A percentile compares a stretch with the other conserved stretches of the same genome.
phyloP scores from a whole-genome alignment of 352 stramenopile species.

The Globisporangium splendens region DNA sequence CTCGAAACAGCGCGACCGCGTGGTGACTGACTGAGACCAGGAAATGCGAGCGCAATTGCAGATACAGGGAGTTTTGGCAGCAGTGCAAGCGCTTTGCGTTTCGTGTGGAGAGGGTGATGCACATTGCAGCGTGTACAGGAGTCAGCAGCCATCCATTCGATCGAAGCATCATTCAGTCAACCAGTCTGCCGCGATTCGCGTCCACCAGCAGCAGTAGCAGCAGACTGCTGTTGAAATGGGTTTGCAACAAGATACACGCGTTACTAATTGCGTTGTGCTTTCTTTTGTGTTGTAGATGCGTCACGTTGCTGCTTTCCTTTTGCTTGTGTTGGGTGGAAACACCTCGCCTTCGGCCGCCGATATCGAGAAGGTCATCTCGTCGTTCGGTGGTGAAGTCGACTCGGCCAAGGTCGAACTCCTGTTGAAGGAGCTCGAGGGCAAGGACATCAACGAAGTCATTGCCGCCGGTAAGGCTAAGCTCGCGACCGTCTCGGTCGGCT shows the following conservation, averaged over 20 bases:
- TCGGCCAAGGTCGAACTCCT: slow-evolving; percentile 75
- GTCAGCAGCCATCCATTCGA: too few species aligned
- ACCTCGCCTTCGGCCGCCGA: slow-evolving; percentile 65
- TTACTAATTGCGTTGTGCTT: slow-evolving; percentile 5
- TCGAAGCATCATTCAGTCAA: too few species aligned
- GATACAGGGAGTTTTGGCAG: too few species aligned
- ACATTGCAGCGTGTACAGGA: too few species aligned
- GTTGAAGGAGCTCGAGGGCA: slow-evolving; percentile 86
- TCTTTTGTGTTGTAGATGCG: slow-evolving; percentile 57
- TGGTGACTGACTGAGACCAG: too few species aligned
- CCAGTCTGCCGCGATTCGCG: not conserved
- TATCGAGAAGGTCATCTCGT: slow-evolving; percentile 81
- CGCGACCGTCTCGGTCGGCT: slow-evolving; percentile 72
- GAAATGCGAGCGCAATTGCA: too few species aligned
- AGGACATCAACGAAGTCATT: slow-evolving; percentile 86
- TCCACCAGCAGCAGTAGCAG: not conserved
- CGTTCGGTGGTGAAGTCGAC: slow-evolving; percentile 81
- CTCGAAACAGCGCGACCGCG: too few species aligned
- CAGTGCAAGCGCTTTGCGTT: too few species aligned
- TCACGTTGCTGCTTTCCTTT: slow-evolving; percentile 91
- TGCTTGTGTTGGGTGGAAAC: slow-evolving; percentile 86
- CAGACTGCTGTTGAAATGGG: not conserved
- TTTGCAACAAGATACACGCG: not conserved
- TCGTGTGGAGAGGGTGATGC: too few species aligned
- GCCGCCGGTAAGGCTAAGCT: slow-evolving; percentile 84